Base-by-base conservation (phyloP, 345 rosid species). In the Citrus sp. region DNA sequence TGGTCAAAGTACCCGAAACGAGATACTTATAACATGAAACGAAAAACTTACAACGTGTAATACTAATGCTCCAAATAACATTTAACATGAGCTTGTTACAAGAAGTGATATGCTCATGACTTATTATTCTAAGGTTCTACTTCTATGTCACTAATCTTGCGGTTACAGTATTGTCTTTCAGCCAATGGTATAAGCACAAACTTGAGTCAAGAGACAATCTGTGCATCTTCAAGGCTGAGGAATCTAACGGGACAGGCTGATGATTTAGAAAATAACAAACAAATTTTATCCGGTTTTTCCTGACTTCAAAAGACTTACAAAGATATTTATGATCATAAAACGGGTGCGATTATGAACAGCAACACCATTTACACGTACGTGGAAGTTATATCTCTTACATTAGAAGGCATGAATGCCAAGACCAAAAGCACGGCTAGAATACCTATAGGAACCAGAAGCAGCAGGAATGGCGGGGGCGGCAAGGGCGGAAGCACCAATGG, bases 401-500 rank as follows among this genome's bases (percentile, higher is more conserved):
- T 86, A 18, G 88, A 82, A 49, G 97, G 95, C 94, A 88, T 88
- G 55, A 92, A 90, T 51, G 98, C 97, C 70, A 93, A 85, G 64
- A 86, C 49, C 92, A 93, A 82, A 55, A 93, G 97, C 83, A 90
- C 73, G 25, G 73, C 89, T 78, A 93, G 80, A 46, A 93, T 93
- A 64, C 85, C 92, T 63, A 93, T 85, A 16, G 98, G 97, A 77
- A 93, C 82, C 82, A 93, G 75, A 56, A 93, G 94, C 78, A 93
- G 59, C 94, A 92, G 73, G 66, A 90, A 90, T 0, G 98, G 98
- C 3, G 98, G 98, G 1, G 95, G 98, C 28, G 97, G 97, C 87
- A 93, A 79, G 4, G 97, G 98, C 0, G 97, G 97, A 6, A 93
- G 92, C 32, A 93, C 78, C 88, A 93, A 70, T 1, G 98, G 98